phyloP scores from a whole-genome alignment of 129 eudicot species.

The Flaveria brownii region DNA sequence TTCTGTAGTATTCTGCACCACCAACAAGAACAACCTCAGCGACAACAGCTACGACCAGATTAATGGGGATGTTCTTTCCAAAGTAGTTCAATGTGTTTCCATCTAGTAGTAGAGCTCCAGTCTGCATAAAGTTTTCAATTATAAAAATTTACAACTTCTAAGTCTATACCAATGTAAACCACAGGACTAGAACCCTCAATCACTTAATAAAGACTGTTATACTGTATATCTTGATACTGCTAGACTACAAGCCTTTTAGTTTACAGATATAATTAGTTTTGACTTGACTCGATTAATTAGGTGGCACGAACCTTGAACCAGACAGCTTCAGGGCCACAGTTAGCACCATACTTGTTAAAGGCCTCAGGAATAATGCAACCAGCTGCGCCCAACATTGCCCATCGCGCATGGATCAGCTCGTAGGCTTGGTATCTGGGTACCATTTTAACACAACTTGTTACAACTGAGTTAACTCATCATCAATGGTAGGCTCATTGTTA shows the following conservation, averaged over 20 bases:
- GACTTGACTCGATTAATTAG: not conserved
- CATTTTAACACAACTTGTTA: not conserved
- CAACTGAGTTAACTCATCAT: not conserved
- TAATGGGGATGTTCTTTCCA: constrained; percentile 94
- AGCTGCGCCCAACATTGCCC: constrained; percentile 99
- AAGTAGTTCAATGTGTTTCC: constrained; percentile 96
- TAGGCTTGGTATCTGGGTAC: constrained; percentile 73
- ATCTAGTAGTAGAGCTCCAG: constrained; percentile 91
- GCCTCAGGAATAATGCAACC: constrained; percentile 97
- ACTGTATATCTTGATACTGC: no score
- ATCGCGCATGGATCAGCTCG: constrained; percentile 88
- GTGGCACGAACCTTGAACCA: constrained; percentile 80
- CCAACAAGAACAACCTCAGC: constrained; percentile 98
- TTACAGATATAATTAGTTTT: not conserved
- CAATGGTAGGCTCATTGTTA: no score
- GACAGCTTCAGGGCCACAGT: constrained; percentile 99
- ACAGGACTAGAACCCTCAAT: no score
- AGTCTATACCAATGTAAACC: no score
- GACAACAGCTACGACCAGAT: constrained; percentile 69
- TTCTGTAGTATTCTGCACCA: constrained; percentile 97
- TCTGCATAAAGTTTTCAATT: constrained; percentile 43
- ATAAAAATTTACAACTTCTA: no score
- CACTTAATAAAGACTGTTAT: no score
- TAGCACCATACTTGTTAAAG: constrained; percentile 90
- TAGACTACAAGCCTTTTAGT: no score